Conservation (phyloP, 2,329 filamentous ascomycete species). For the Monosporascus sp. region DNA sequence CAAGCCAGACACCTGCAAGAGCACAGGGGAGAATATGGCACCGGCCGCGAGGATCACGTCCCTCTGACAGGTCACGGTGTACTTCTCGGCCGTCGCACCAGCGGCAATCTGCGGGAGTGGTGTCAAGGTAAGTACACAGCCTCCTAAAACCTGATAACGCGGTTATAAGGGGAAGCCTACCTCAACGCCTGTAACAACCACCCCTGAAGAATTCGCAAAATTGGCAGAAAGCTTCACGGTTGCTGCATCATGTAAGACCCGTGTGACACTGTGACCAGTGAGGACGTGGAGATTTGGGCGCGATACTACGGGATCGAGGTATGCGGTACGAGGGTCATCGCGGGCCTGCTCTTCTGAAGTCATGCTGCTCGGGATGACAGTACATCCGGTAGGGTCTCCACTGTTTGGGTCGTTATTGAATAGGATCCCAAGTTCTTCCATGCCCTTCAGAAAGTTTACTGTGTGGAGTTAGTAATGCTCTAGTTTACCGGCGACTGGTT, state of each 20-base stretch:
- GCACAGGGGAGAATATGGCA: conserved; percentile 24
- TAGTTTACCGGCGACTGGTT: no score
- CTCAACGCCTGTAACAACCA: conserved; percentile 30
- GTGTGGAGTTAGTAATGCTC: conserved; percentile 4
- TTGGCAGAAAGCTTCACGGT: conserved; percentile 6
- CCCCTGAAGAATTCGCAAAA: conserved; percentile 5
- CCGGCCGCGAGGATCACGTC: conserved; percentile 27
- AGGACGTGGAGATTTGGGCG: conserved; percentile 34
- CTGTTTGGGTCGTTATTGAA: conserved; percentile 30
- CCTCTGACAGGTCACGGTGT: conserved; percentile 19
- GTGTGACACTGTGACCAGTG: conserved; percentile 33
- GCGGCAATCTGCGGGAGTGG: conserved; percentile 19
- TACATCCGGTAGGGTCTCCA: conserved; percentile 30
- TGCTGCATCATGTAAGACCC: conserved; percentile 21
- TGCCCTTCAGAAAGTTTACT: conserved; percentile 33
- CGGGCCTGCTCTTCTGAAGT: conserved; percentile 33
- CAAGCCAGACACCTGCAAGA: conserved; percentile 29
- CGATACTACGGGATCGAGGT: conserved; percentile 30
- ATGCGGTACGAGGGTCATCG: conserved; percentile 33
- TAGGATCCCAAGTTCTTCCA: conserved; percentile 31
- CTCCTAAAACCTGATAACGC: not conserved
- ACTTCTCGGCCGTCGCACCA: conserved; percentile 11
- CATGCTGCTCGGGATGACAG: conserved; percentile 33
- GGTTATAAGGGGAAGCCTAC: conserved; percentile 16
- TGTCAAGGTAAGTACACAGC: not conserved